Evolutionary conservation across 352 stramenopile species (phyloP).

Genomic region (Phytophthora tubulina): DNA sequence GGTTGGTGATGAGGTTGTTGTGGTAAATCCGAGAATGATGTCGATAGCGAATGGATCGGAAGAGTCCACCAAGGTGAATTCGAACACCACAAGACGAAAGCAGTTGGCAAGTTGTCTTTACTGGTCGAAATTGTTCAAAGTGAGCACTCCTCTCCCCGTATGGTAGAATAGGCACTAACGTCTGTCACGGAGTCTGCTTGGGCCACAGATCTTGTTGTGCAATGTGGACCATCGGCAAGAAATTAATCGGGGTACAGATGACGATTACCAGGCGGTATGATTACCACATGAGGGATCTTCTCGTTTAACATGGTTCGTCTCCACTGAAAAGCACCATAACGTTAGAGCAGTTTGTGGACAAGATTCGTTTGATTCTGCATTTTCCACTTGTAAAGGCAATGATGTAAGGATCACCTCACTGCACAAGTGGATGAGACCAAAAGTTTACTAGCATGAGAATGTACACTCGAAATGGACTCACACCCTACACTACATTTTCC

Average conservation of each 20-base stretch:
- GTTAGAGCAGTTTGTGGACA: background rate
- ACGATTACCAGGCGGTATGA: background rate
- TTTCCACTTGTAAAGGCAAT: background rate
- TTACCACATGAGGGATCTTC: background rate
- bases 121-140: background rate
- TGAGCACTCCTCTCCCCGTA: background rate
- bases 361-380: background rate
- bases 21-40: slow-evolving; percentile 11
- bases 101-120: slow-evolving; percentile 8
- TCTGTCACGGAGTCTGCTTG: background rate
- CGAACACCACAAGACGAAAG: slow-evolving; percentile 1
- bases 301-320: background rate
- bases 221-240: background rate
- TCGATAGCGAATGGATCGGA: background rate
- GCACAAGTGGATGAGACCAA: too few species aligned
- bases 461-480: too few species aligned
- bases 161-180: slow-evolving; percentile 14
- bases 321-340: background rate
- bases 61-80: background rate
- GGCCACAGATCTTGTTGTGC: background rate
- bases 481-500: too few species aligned
- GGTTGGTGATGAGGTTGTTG: background rate
- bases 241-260: background rate
- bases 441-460: too few species aligned
- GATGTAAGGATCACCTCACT: background rate